A percentile compares a stretch with the other conserved stretches of the same genome.
phyloP scores from a whole-genome alignment of 2,329 filamentous ascomycete genomes.

The Neonectria punicea region DNA sequence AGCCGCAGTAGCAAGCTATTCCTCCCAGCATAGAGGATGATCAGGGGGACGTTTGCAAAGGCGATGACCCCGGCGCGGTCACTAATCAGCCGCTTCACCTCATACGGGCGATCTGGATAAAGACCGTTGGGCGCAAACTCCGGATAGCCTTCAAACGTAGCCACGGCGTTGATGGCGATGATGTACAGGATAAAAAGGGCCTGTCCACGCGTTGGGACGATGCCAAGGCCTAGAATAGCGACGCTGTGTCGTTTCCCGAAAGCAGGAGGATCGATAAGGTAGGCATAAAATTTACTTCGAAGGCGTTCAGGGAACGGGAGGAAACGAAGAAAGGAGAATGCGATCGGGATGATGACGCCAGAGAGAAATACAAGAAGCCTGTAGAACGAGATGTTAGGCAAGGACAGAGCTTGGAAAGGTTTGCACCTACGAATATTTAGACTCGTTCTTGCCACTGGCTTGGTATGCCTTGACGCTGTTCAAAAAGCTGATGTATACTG shows the following conservation, averaged over 20 bases:
- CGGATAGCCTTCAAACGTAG: constrained; percentile 45
- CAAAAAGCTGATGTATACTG: constrained; percentile 10
- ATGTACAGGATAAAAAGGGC: constrained; percentile 55
- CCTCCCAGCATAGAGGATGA: constrained; percentile 56
- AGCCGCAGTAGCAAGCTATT: constrained; percentile 61
- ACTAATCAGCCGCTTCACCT: constrained; percentile 49
- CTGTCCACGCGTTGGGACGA: constrained; percentile 55
- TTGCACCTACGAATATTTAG: constrained; percentile 32
- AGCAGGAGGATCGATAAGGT: constrained; percentile 42
- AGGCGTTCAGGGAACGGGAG: constrained; percentile 26
- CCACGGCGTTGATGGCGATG: constrained; percentile 50
- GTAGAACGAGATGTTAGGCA: too few species aligned
- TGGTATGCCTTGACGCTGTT: constrained; percentile 24
- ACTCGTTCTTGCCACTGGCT: constrained; percentile 19
- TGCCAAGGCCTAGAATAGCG: constrained; percentile 37
- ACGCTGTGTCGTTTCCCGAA: constrained; percentile 39
- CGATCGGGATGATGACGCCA: constrained; percentile 32
- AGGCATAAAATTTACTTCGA: constrained; percentile 37
- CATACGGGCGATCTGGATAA: constrained; percentile 33
- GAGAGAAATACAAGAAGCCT: constrained; percentile 37
- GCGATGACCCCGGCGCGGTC: constrained; percentile 54
- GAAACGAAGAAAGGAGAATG: constrained; percentile 35
- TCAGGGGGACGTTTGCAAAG: constrained; percentile 53
- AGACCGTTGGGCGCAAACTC: constrained; percentile 43
- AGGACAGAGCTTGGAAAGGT: too few species aligned